Conservation (phyloP, 176 grass and related monocot genomes). For the Puya raimondii region DNA sequence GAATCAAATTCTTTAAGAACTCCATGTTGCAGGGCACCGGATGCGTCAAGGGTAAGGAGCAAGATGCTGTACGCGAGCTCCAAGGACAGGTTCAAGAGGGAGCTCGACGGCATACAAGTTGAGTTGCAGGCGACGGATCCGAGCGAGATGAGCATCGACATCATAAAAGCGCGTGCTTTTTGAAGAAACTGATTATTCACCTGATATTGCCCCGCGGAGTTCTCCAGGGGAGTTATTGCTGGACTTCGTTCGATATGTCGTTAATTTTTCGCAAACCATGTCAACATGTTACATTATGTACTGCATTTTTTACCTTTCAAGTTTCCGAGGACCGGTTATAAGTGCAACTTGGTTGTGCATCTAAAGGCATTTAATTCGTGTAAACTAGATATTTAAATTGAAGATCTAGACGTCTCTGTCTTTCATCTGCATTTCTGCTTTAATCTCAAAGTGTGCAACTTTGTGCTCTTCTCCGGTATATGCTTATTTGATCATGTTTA, state of each 20-base stretch:
- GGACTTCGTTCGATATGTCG: background rate
- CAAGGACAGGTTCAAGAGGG: background rate
- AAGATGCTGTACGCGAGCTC: conserved; percentile 3
- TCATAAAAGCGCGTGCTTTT: background rate
- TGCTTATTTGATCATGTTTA: no score
- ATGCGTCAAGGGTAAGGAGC: background rate
- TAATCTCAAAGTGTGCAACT: no score
- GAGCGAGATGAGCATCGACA: background rate
- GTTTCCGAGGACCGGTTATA: background rate
- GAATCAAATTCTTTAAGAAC: background rate
- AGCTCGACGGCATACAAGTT: background rate
- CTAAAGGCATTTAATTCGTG: background rate
- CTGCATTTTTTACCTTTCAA: background rate
- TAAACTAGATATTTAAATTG: background rate
- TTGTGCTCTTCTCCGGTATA: no score
- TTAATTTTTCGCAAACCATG: background rate
- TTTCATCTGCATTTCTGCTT: background rate
- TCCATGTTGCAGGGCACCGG: background rate
- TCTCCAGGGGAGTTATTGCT: background rate
- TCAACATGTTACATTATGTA: background rate
- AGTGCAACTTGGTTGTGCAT: background rate
- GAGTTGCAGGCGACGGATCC: conserved; percentile 1
- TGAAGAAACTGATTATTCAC: background rate
- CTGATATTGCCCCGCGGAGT: background rate
- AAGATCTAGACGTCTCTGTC: background rate